Evolutionary conservation across 2,329 filamentous ascomycete genomes (phyloP).

Genomic region (Magnaporthiopsis rhizophila): DNA sequence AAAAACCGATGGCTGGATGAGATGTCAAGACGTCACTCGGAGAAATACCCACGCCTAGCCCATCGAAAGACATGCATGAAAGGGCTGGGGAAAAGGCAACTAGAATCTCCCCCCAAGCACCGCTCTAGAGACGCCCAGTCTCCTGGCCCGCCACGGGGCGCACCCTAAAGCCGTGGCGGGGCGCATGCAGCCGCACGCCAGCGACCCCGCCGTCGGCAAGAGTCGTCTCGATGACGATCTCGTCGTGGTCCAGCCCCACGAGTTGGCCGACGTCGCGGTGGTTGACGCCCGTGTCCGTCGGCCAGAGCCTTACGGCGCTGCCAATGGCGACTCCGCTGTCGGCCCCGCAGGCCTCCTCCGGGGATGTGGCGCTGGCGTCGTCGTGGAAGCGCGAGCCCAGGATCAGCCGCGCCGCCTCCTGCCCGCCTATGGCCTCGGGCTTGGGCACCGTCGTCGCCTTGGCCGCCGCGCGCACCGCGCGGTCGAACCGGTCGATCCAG

Average conservation of each 20-base stretch:
- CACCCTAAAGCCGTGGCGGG: slow-evolving; percentile 50
- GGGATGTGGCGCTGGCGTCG: slow-evolving; percentile 30
- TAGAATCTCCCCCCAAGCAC: too few relatives aligned
- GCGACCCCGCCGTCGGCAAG: slow-evolving; percentile 27
- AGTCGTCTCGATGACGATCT: slow-evolving; percentile 50
- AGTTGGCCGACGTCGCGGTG: slow-evolving; percentile 51
- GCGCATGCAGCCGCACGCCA: slow-evolving; percentile 50
- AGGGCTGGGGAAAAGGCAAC: too few relatives aligned
- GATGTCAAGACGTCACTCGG: too few relatives aligned
- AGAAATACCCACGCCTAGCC: too few relatives aligned
- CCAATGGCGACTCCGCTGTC: slow-evolving; percentile 44
- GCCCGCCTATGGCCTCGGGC: slow-evolving; percentile 39
- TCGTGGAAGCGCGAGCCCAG: slow-evolving; percentile 34
- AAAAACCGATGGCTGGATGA: too few relatives aligned
- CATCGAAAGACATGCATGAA: too few relatives aligned
- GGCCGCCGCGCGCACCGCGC: slow-evolving; percentile 32
- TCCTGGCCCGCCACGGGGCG: slow-evolving; percentile 20
- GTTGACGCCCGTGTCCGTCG: slow-evolving; percentile 52
- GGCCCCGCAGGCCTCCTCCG: slow-evolving; percentile 37
- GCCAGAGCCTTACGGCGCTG: slow-evolving; percentile 48
- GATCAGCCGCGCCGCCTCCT: slow-evolving; percentile 43
- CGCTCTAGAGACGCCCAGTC: background rate
- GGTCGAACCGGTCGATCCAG: slow-evolving; percentile 57
- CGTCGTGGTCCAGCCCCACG: slow-evolving; percentile 39
- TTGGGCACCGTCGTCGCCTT: slow-evolving; percentile 24